Evolutionary conservation across 148 eudicot genomes (phyloP), one percentile per base, ranked within the genome.

Genomic region (Amaranthus palmeri): DNA sequence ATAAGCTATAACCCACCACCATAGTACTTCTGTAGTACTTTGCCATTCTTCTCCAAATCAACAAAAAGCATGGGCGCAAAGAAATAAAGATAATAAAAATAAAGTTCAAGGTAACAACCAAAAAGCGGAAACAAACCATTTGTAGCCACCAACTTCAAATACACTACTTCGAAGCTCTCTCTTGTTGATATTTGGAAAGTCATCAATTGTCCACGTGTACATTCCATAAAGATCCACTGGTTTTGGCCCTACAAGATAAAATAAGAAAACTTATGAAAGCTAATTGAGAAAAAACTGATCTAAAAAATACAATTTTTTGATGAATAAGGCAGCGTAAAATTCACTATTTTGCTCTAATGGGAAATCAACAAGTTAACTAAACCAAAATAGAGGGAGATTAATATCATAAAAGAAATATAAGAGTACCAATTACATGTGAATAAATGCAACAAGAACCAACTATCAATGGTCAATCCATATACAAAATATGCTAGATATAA

Each of bases 131-230:
- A 53, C 90, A 81, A 72, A 90, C 98, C 96, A 93, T 87, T 86
- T 93, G 85, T 87, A 87, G 81, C 96, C 95, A 40, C 98, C 98
- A 82, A 86, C 88, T 85, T 90, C 96, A 87, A 93, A 93, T 69
- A 85, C 85, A 86, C 84, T 82, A 77, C 97, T 85, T 36, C 88
- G 86, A 72, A 88, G 91, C 86, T 92, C 97, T 87, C 98, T 86
- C 86, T 93, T 93, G 88, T 84, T 93, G 66, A 90, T 87, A 68
- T 89, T 87, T 49, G 98, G 88, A 81, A 88, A 93, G 40, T 88
- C 87, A 60, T 90, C 90, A 65, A 93, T 91, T 84, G 82, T 87
- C 98, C 98, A 93, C 13, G 95, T 90, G 74, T 87, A 71, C 77
- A 83, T 93, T 41, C 95, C 93, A 77, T 79, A 90, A 61, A 93